Base-by-base conservation (phyloP, 768 basidiomycete genomes). In the Hemileccinum rubropunctum region DNA sequence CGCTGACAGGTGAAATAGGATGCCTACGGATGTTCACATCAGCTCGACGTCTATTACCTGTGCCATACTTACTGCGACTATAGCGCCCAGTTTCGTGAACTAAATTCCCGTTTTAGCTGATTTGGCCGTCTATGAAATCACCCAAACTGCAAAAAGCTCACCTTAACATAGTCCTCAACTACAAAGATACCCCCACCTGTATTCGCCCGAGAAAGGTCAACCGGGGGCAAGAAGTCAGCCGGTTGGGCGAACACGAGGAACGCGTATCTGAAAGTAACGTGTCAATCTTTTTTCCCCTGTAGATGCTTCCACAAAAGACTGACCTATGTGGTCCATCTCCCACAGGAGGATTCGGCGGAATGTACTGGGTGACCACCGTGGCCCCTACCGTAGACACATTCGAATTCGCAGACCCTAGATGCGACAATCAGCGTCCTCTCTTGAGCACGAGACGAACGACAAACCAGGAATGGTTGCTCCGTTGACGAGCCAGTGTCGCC, bases 401-500 rank as follows among this genome's bases (percentile, higher is more conserved):
- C n/a, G 63, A 61, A 39, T 66, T 75, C 72, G 11, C 30, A 15
- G 49, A 17, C 33, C 44, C 47, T 48, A 45, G 23, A 26, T 6
- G 18, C 7, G 15, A 12, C 26, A 27, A 36, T 51, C 20, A 48
- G 13, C 30, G 37, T 32, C 27, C 33, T 32, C 27, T 32, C 15
- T 38, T 37, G 34, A 6, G 14, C 20, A 30, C 23, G 36, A 18
- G 35, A 41, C 39, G 17, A 30, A n/a, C 15, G 28, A 61, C 69
- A 14, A 27, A 81, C 82, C 70, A 20, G 63, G 57, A 35, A 86
- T 50, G 4, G 72, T 73, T 15, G 79, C 87, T 20, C 76, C 73
- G 64, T 91, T 89, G 52, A 83, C 80, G 42, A 92, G 79, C 89
- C 88, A 92, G 71, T 91, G 91, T 47, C 86, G 78, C 43, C 81